Evolutionary conservation across 371 early-diverging fungal species (phyloP), one percentile per base, ranked within the genome.

Genomic region (Mortierella sp.): DNA sequence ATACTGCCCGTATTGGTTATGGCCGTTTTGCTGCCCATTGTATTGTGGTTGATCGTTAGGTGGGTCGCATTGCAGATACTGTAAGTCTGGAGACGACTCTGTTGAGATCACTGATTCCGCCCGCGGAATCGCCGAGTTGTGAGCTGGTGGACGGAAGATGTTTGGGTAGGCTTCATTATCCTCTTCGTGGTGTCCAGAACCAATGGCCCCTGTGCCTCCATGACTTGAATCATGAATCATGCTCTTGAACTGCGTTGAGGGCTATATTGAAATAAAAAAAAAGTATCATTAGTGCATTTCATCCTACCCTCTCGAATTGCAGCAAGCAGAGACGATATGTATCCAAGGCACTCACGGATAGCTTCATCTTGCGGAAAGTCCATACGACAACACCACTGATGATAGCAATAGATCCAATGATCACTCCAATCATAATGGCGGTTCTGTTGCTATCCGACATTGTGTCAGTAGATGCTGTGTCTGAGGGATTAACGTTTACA

Each of bases 321-420:
- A 1, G 19, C 7, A 13, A 18, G 46, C 46, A n/a, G 46, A 19
- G 18, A 19, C 46, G 6, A 18, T 46, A 19, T 46, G 7, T 19
- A 19, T 46, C 46, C 46, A 12, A 12, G n/a, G n/a, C n/a, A 54
- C 64, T 54, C 74, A 80, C 80, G 46, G 76, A 71, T 16, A 80
- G 65, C 38, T 80, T 80, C 69, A 71, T 71, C 41, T 80, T 80
- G 31, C 81, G 68, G 46, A 80, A 72, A 50, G 76, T 61, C 65
- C 71, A 80, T 19, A 80, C 72, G 10, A 67, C 72, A 46, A 80
- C 72, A 5, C 62, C 66, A 0, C 51, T 72, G 7, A 58, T 62
- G n/a, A 71, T 42, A 0, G 76, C 62, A 43, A 80, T 52, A 0
- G 72, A 65, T 3, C 66, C 81, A 50, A 80, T 45, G 12, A 64